Base-by-base conservation (phyloP, 805 yeast species). In the Hanseniaspora clermontiae region DNA sequence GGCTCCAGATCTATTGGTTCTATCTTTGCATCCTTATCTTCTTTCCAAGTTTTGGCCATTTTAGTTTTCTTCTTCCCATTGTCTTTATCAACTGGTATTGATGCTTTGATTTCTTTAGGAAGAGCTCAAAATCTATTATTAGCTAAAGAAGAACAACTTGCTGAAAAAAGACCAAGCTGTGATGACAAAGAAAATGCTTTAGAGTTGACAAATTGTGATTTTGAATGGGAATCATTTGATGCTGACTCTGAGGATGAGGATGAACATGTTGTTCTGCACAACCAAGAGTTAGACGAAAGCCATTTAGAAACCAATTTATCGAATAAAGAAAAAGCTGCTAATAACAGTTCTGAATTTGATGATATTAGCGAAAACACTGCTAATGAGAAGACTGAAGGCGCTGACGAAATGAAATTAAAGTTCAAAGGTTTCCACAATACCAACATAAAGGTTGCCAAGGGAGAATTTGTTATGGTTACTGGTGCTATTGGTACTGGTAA, bases 401-500 rank as follows among this genome's bases (percentile, higher is more conserved):
- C 10, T 19, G 40, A 48, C 14, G 54, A 47, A 15, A 50, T 51
- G 48, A 56, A 56, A 15, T 20, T 68, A 1, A 63, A 63, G 2
- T 80, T 80, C 61, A 65, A 71, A 8, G 81, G 83, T 1, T 72
- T 83, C 47, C 60, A 64, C 9, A 62, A 80, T 60, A 66, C 82
- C 51, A 69, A 76, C 52, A 62, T 84, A 17, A 61, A 69, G 0
- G 71, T 84, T 58, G 66, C 72, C 45, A 76, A 74, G 50, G 82
- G 82, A 20, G 90, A 84, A 64, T 82, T 86, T 57, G 70, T 86
- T 8, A 84, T 84, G 58, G 75, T 86, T 29, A 84, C 91, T 0
- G 95, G 95, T 37, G 64, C 80, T 2, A 84, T 86, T 62, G 95
- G 95, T 1, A 74, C 84, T 2, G 95, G 95, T 49, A 86, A 86